Percentiles rank a stretch among this genome's conserved stretches.
Conservation (phyloP, 2,329 filamentous ascomycete species). For the Huntiella abstrusa region DNA sequence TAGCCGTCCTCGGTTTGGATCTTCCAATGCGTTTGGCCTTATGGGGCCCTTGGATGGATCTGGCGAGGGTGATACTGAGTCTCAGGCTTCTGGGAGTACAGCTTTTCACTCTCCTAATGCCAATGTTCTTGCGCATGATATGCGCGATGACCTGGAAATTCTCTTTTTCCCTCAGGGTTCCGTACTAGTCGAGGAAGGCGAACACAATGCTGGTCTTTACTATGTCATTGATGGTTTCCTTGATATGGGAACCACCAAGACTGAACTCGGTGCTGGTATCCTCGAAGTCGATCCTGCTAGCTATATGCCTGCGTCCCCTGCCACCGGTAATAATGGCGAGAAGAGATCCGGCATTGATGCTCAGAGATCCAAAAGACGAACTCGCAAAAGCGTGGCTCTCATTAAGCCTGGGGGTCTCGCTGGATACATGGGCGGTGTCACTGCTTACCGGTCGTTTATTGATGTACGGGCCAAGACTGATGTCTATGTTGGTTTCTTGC, state of each 20-base stretch:
- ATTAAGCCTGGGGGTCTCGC: constrained; percentile 90
- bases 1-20: background rate
- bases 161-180: constrained; percentile 93
- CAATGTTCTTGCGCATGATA: constrained; percentile 51
- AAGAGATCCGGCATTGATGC: constrained; percentile 15
- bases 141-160: constrained; percentile 86
- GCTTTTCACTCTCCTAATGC: constrained; percentile 43
- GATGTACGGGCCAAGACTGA: constrained; percentile 96
- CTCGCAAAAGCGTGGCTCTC: constrained; percentile 57
- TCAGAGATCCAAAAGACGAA: constrained; percentile 28
- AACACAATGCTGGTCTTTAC: constrained; percentile 89
- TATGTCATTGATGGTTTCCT: constrained; percentile 96
- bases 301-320: constrained; percentile 2
- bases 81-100: constrained; percentile 52
- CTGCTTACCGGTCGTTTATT: constrained; percentile 88
- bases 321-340: background rate
- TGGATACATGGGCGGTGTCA: constrained; percentile 85
- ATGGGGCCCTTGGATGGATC: constrained; percentile 63
- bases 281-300: constrained; percentile 11
- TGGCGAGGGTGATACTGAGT: constrained; percentile 64
- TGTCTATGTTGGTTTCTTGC: constrained; percentile 91
- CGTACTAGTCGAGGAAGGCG: constrained; percentile 86
- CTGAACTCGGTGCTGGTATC: constrained; percentile 6
- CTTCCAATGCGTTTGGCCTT: constrained; percentile 68
- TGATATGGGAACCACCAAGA: constrained; percentile 39